Percentiles rank a stretch among this genome's conserved stretches.
phyloP scores from a whole-genome alignment of 1,139 yeast genomes.

The Pichia inconspicua region DNA sequence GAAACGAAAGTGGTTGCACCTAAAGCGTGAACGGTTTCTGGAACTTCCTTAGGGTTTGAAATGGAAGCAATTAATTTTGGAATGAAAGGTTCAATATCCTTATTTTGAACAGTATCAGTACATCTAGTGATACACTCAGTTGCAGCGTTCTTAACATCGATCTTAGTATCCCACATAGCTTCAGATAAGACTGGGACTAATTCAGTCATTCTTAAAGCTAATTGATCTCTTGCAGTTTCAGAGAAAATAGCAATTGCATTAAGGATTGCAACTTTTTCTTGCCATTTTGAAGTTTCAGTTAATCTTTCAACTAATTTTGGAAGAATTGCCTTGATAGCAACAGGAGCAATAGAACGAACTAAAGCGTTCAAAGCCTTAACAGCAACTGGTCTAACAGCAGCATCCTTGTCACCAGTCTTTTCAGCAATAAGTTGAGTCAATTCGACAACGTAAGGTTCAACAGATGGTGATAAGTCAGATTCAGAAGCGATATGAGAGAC shows the following conservation, averaged over 20 bases:
- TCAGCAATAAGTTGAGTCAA: conserved; percentile 62
- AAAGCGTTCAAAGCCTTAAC: conserved; percentile 66
- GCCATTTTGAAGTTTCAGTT: conserved; percentile 84
- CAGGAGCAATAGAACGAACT: conserved; percentile 80
- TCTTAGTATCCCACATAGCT: conserved; percentile 99
- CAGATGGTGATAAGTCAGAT: conserved; percentile 77
- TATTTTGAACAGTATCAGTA: conserved; percentile 97
- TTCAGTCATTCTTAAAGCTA: conserved; percentile 99
- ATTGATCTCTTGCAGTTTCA: conserved; percentile 90
- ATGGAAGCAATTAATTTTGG: conserved; percentile 96
- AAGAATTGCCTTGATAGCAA: conserved; percentile 82
- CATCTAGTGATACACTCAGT: conserved; percentile 92
- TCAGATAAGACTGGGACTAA: conserved; percentile 96
- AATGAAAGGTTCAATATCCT: conserved; percentile 98
- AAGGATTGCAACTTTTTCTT: conserved; percentile 90
- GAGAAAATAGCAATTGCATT: conserved; percentile 80
- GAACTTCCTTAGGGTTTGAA: conserved; percentile 93
- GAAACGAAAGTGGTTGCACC: conserved; percentile 99
- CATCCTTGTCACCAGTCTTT: conserved; percentile 87
- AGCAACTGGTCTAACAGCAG: conserved; percentile 65
- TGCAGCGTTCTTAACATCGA: conserved; percentile 95
- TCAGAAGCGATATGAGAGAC: conserved; percentile 76
- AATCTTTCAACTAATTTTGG: conserved; percentile 72
- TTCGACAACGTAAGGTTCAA: conserved; percentile 87
- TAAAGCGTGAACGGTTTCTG: conserved; percentile 96